These are phyloP conservation scores for Citrus trifoliata DNA, from an alignment of 345 rosid species.

Conservation along the genomic window DNA sequence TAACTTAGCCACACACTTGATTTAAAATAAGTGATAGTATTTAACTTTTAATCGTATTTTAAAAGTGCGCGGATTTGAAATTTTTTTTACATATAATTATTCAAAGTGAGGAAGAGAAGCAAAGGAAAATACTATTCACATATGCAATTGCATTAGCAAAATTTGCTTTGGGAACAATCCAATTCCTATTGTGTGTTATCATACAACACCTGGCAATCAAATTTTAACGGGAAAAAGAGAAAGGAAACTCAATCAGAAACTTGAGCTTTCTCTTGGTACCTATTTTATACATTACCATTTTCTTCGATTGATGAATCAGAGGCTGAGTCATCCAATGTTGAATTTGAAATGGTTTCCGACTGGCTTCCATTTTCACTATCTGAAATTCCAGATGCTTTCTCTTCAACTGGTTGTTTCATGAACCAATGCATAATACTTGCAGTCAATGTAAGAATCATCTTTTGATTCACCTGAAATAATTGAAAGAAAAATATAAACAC, in stretches of 20 bases:
- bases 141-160: conserved; percentile 34
- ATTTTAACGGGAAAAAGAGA: neutral
- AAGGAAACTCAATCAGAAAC: neutral
- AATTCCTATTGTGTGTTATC: conserved; percentile 11
- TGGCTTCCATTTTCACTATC: conserved; percentile 65
- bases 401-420: conserved; percentile 73
- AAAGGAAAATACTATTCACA: conserved; percentile 5
- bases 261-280: neutral
- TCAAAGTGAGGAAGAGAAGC: neutral
- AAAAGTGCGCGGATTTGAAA: too few relatives aligned
- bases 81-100: neutral
- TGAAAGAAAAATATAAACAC: neutral
- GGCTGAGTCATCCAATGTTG: conserved; percentile 82
- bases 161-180: conserved; percentile 31
- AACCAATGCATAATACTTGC: conserved; percentile 94
- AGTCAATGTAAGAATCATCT: conserved; percentile 92
- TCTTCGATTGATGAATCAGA: conserved; percentile 71
- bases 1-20: too few relatives aligned
- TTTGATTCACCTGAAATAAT: conserved; percentile 76
- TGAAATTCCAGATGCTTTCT: conserved; percentile 52
- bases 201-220: conserved; percentile 32
- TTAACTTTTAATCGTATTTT: too few relatives aligned
- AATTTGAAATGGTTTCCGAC: conserved; percentile 51
- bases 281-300: conserved; percentile 32
- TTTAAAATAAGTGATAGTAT: too few relatives aligned